Conservation (phyloP, 1,284 basidiomycete species). For the Fistulinella staudtii region DNA sequence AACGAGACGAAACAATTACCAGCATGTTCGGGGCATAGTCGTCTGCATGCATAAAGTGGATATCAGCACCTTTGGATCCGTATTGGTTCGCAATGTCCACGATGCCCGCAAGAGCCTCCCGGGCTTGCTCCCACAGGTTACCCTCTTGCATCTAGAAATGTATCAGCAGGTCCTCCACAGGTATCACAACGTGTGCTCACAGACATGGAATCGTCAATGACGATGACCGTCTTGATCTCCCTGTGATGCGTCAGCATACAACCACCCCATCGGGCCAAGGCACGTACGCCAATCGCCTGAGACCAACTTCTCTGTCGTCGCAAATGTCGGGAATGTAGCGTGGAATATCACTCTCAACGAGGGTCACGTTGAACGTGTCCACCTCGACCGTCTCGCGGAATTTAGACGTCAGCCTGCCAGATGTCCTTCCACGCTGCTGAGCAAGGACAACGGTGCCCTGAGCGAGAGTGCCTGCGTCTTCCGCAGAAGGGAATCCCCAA, state of each 20-base stretch:
- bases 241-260: slow-evolving; percentile 12
- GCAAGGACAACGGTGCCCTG: slow-evolving; percentile 33
- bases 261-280: neutral
- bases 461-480: slow-evolving; percentile 10
- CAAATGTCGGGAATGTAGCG: slow-evolving; percentile 22
- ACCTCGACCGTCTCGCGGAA: slow-evolving; percentile 5
- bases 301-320: neutral
- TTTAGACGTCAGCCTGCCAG: neutral
- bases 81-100: slow-evolving; percentile 39
- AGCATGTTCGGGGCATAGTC: slow-evolving; percentile 33
- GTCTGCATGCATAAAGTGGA: slow-evolving; percentile 43
- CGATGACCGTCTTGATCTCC: slow-evolving; percentile 37
- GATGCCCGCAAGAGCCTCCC: slow-evolving; percentile 42
- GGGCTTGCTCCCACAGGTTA: slow-evolving; percentile 36
- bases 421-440: slow-evolving; percentile 19
- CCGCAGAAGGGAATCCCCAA: slow-evolving; percentile 25
- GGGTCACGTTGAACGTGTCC: slow-evolving; percentile 26
- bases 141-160: slow-evolving; percentile 36
- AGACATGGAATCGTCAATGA: slow-evolving; percentile 46
- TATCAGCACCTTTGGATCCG: slow-evolving; percentile 40
- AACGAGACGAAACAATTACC: slow-evolving; percentile 19
- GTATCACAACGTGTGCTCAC: slow-evolving; percentile 19
- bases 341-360: slow-evolving; percentile 26
- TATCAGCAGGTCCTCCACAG: slow-evolving; percentile 2
- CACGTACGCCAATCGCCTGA: slow-evolving; percentile 28